Evolutionary conservation across 139 green algal species (phyloP).

Genomic region (Zygnema cylindricum): DNA sequence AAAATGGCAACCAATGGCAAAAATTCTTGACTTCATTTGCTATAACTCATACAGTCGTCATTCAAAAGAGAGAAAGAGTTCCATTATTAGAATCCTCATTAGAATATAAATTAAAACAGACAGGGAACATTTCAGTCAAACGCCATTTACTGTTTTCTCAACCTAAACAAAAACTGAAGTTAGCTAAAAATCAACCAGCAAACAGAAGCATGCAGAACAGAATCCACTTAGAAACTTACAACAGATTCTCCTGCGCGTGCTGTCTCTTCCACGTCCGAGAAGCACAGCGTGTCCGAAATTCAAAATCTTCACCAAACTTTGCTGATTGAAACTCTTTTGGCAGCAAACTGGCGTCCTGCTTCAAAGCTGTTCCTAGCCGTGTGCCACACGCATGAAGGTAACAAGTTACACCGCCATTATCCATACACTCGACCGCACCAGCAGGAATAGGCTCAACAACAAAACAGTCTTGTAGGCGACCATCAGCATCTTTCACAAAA

Average conservation of each 20-base stretch:
- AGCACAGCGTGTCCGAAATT: slow-evolving; percentile 74
- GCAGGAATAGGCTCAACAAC: slow-evolving; percentile 87
- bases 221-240: slow-evolving; percentile 36
- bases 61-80: too few relatives aligned
- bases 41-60: too few relatives aligned
- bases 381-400: slow-evolving; percentile 78
- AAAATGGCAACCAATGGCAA: too few relatives aligned
- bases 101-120: too few relatives aligned
- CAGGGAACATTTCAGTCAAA: too few relatives aligned
- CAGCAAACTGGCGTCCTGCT: slow-evolving; percentile 65
- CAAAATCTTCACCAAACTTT: slow-evolving; percentile 81
- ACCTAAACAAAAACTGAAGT: too few relatives aligned
- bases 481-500: slow-evolving; percentile 79
- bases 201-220: background rate
- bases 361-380: slow-evolving; percentile 70
- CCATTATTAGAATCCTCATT: too few relatives aligned
- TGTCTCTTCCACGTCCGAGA: slow-evolving; percentile 83
- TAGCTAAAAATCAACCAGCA: background rate
- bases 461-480: slow-evolving; percentile 74
- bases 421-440: slow-evolving; percentile 84
- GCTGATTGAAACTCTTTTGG: slow-evolving; percentile 74
- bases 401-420: slow-evolving; percentile 79
- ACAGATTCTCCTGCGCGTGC: slow-evolving; percentile 78
- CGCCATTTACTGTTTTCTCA: too few relatives aligned
- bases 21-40: too few relatives aligned